Base-by-base conservation (phyloP, 2,329 filamentous ascomycete species). In the Diaporthe capsici region DNA sequence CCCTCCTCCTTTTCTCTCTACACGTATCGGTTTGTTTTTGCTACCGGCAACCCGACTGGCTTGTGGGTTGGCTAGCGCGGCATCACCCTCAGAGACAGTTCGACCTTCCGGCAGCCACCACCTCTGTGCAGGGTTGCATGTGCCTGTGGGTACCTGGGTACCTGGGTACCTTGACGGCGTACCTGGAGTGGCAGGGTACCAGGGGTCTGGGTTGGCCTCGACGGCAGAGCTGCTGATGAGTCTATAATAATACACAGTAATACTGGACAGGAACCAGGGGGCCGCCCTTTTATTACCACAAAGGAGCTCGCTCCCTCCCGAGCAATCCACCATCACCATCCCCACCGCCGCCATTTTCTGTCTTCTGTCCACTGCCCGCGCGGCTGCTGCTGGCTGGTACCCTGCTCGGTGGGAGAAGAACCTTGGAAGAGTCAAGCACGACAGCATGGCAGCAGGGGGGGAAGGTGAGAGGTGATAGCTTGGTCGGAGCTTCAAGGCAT, bases 101-200 rank as follows among this genome's bases (percentile, higher is more conserved):
- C 65, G 65, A 70, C 47, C 49, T 70, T 70, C 65, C 65, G 65
- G 55, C 65, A 70, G 65, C 65, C 65, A 70, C 65, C 49, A 68
- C 13, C 44, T 34, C 49, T 13, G 49, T 42, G 31, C 34, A 53
- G 34, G 65, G 47, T 42, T 55, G 49, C 49, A 70, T 70, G 49
- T 70, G 65, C 65, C 17, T 20, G 49, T 55, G 47, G 42, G 42
- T 65, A 49, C 61, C 42, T 61, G 34, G 34, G 34, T 39, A 61
- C 34, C 57, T 65, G 60, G 28, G 31, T 37, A 53, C 44, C 44
- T 68, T 51, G 65, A 47, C 47, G 28, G 49, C 31, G 65, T 53
- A 53, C 65, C 65, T 68, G 47, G 61, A 49, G 61, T 17, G 42
- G 13, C 42, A 67, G 61, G 61, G 42, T 49, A 13, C 25, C 61